A percentile compares a stretch with the other conserved stretches of the same genome.
Evolutionary conservation across 78 protist genomes (phyloP).

Genomic region (Parvularia atlantis): DNA sequence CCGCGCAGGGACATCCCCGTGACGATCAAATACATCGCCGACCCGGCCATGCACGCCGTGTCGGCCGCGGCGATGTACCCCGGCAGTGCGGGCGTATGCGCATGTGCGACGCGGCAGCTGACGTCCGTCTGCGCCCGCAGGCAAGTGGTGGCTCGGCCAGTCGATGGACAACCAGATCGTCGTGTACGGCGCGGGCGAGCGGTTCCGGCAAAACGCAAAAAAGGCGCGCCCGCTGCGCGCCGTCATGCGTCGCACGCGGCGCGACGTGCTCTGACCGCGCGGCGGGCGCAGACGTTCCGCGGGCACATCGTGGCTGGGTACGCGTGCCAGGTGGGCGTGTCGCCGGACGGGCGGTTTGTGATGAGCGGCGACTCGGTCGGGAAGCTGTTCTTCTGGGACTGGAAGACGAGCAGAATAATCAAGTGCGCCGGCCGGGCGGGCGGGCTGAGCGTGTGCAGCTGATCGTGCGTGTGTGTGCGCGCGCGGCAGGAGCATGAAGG

Average conservation of each 20-base stretch:
- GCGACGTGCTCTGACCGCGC: too few species aligned
- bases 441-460: neutral
- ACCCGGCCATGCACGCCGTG: slow-evolving; percentile 68
- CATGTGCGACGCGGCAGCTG: neutral
- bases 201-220: slow-evolving; percentile 58
- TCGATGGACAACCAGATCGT: slow-evolving; percentile 86
- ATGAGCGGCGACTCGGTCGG: slow-evolving; percentile 84
- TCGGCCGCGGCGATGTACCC: slow-evolving; percentile 77
- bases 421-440: too few species aligned
- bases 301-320: slow-evolving; percentile 88
- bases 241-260: too few species aligned
- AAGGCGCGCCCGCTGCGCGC: too few species aligned
- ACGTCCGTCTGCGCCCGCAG: neutral
- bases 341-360: slow-evolving; percentile 84
- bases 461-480: neutral
- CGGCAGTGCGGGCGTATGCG: slow-evolving; percentile 11
- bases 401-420: slow-evolving; percentile 64
- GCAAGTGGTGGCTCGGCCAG: slow-evolving; percentile 68
- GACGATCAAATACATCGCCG: slow-evolving; percentile 71
- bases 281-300: slow-evolving; percentile 1
- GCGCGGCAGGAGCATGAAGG: slow-evolving; percentile 26
- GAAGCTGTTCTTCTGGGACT: slow-evolving; percentile 86
- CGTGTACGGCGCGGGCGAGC: slow-evolving; percentile 49
- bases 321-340: slow-evolving; percentile 74
- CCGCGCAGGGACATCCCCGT: slow-evolving; percentile 91